Percentiles rank a stretch among this genome's conserved stretches.
Evolutionary conservation across 192 early-diverging fungal genomes (phyloP).

Genomic region (Mortierella hygrophila): DNA sequence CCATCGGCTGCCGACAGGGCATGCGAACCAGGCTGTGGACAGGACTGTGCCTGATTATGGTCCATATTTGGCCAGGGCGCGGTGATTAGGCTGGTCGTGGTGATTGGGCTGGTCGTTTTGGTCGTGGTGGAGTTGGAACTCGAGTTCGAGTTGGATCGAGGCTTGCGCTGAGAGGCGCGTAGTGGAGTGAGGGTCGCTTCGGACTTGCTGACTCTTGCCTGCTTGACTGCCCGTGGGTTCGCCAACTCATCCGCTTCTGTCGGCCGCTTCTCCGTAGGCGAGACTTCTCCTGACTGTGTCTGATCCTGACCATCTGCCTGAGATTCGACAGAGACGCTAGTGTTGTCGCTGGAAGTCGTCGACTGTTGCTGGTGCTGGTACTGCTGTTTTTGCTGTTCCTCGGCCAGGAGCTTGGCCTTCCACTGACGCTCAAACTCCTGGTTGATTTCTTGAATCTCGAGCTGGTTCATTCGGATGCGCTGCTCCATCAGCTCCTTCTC

Average conservation of each 20-base stretch:
- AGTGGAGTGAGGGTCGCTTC: background rate
- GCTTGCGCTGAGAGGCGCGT: background rate
- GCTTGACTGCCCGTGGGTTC: constrained; percentile 25
- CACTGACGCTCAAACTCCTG: constrained; percentile 51
- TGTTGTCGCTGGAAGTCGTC: background rate
- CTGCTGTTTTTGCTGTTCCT: constrained; percentile 6
- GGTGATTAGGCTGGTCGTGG: background rate
- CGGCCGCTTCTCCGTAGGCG: constrained; percentile 23
- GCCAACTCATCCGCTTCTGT: constrained; percentile 9
- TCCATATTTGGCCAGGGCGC: background rate
- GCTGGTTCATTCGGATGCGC: constrained; percentile 27
- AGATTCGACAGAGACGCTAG: background rate
- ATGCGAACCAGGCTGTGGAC: background rate
- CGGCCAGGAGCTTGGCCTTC: constrained; percentile 25
- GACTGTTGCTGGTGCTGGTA: constrained; percentile 6
- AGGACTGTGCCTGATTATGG: background rate
- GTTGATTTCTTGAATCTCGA: constrained; percentile 52
- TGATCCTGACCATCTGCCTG: background rate
- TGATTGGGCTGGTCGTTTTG: background rate
- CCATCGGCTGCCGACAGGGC: background rate
- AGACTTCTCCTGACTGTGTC: background rate
- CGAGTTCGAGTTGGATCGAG: constrained; percentile 2
- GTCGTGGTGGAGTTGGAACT: background rate
- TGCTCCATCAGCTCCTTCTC: constrained; percentile 31
- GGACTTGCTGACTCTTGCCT: constrained; percentile 13